Evolutionary conservation across 306 rosid species (phyloP).

Genomic region (Pachyrhizus erosus): DNA sequence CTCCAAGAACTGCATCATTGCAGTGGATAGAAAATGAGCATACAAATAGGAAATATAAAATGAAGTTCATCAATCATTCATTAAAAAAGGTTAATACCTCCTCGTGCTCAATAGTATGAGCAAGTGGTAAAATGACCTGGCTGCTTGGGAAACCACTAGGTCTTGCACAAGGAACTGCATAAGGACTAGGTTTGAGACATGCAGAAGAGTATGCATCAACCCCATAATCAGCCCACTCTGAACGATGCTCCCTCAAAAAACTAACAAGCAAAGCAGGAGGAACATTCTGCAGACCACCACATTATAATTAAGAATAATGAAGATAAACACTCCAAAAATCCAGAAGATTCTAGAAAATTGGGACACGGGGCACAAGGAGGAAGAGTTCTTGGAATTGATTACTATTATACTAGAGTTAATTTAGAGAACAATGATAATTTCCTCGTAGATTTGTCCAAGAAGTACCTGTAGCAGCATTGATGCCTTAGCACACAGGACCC

Average conservation of each 20-base stretch:
- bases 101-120: conserved; percentile 57
- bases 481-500: conserved; percentile 85
- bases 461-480: conserved; percentile 90
- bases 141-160: conserved; percentile 77
- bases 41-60: not conserved
- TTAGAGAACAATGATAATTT: not conserved
- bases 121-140: conserved; percentile 77
- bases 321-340: not conserved
- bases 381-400: not conserved
- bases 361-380: not conserved
- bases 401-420: not conserved
- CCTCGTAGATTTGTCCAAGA: not conserved
- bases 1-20: conserved; percentile 71
- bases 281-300: conserved; percentile 61
- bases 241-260: conserved; percentile 85
- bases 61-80: not conserved
- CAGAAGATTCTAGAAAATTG: not conserved
- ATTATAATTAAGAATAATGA: not conserved
- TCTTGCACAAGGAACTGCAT: conserved; percentile 77
- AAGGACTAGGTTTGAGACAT: conserved; percentile 76
- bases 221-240: conserved; percentile 92
- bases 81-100: conserved; percentile 57
- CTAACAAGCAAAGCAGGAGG: conserved; percentile 90
- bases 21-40: not conserved
- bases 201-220: conserved; percentile 89